phyloP scores from a whole-genome alignment of 2,329 filamentous ascomycete genomes.

The Hypoxylon sp. region DNA sequence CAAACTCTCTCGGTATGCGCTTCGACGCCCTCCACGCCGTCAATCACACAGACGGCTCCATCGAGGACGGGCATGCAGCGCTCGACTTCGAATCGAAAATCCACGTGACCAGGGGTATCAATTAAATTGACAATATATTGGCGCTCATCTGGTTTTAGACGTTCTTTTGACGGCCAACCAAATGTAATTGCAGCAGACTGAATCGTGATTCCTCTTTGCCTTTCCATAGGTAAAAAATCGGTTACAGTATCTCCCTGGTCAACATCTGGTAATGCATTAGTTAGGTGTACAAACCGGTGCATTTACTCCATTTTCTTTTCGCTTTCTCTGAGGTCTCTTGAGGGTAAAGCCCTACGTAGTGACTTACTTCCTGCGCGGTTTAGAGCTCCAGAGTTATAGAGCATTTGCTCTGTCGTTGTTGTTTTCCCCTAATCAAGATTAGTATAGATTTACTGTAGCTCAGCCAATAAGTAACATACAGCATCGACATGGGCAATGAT shows the following conservation, averaged over 20 bases:
- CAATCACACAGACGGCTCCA: slow-evolving; percentile 90
- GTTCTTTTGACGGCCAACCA: slow-evolving; percentile 74
- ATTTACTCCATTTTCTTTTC: not conserved
- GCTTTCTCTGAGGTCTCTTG: slow-evolving; percentile 1
- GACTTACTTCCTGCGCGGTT: slow-evolving; percentile 76
- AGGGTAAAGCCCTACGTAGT: slow-evolving; percentile 1
- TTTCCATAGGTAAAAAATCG: slow-evolving; percentile 92
- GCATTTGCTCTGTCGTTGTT: slow-evolving; percentile 98
- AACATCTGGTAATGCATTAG: slow-evolving; percentile 67
- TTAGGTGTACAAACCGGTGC: not conserved
- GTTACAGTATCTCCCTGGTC: slow-evolving; percentile 97
- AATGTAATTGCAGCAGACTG: slow-evolving; percentile 97
- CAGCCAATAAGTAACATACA: slow-evolving; percentile 51
- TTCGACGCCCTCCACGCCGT: slow-evolving; percentile 92
- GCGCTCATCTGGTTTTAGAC: slow-evolving; percentile 40
- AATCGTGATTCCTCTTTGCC: slow-evolving; percentile 93
- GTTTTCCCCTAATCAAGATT: slow-evolving; percentile 76
- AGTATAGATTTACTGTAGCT: slow-evolving; percentile 15
- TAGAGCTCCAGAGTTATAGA: slow-evolving; percentile 93
- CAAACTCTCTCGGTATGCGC: slow-evolving; percentile 98
- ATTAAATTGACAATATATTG: slow-evolving; percentile 81
- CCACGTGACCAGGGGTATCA: slow-evolving; percentile 95
- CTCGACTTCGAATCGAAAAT: slow-evolving; percentile 96
- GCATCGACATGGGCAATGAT: slow-evolving; percentile 99
- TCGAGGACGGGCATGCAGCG: slow-evolving; percentile 88